phyloP scores from a whole-genome alignment of 176 grass and related monocot genomes.

The Oryza rufipogon region DNA sequence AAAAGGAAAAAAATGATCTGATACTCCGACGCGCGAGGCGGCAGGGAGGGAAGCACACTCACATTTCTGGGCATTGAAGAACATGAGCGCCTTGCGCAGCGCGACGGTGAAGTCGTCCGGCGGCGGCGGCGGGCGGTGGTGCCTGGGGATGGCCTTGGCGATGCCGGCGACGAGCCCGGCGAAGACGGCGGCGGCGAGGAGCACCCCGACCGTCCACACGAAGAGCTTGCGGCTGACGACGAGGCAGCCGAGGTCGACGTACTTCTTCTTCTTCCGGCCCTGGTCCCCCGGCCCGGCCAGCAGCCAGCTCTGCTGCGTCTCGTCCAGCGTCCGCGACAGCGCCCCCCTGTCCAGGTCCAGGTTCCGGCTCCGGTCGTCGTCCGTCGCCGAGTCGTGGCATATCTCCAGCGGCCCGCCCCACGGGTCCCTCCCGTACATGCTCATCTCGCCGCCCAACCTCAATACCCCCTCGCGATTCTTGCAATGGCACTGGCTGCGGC shows the following conservation, averaged over 20 bases:
- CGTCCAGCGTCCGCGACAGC: conserved; percentile 78
- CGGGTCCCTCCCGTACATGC: conserved; percentile 93
- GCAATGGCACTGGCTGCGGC: neutral
- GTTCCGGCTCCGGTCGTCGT: conserved; percentile 96
- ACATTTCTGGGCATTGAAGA: conserved; percentile 98
- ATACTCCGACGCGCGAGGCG: too few species aligned
- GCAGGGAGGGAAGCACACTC: conserved; percentile 36
- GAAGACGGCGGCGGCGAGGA: conserved; percentile 60
- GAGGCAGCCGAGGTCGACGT: conserved; percentile 90
- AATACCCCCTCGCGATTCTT: conserved; percentile 2
- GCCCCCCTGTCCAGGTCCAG: conserved; percentile 83
- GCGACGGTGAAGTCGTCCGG: conserved; percentile 84
- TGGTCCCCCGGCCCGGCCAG: conserved; percentile 82
- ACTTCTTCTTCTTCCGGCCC: conserved; percentile 77
- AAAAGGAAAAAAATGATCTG: too few species aligned
- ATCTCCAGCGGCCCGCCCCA: conserved; percentile 95
- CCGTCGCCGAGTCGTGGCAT: conserved; percentile 82
- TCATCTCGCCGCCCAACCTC: conserved; percentile 47
- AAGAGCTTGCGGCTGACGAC: conserved; percentile 85
- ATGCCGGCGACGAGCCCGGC: conserved; percentile 68
- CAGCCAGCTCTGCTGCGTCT: conserved; percentile 99
- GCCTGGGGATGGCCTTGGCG: conserved; percentile 69
- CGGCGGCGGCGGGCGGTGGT: conserved; percentile 57
- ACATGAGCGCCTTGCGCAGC: conserved; percentile 86
- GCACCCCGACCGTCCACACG: conserved; percentile 63